Conservation (phyloP, 805 yeast genomes). For the Candida maltosa region DNA sequence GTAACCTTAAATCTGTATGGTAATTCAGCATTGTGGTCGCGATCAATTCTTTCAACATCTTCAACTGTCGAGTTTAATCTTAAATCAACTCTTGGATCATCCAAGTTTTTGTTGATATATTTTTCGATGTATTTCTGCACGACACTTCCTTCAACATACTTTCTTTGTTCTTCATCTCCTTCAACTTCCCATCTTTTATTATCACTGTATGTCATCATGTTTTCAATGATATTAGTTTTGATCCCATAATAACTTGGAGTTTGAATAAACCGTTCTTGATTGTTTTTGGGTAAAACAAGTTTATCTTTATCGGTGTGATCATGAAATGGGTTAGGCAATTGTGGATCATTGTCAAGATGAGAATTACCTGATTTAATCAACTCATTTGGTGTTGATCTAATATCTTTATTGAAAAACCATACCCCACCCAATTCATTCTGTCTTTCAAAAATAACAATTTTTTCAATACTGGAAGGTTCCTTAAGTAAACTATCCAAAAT, state of each 20-base stretch:
- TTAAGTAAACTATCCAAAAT: constrained; percentile 33
- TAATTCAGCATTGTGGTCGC: constrained; percentile 3
- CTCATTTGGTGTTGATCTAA: constrained; percentile 16
- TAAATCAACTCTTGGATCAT: constrained; percentile 18
- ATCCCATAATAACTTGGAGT: constrained; percentile 26
- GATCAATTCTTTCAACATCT: constrained; percentile 21
- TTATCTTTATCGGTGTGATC: neutral
- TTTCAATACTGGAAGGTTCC: constrained; percentile 23
- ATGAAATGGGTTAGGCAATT: constrained; percentile 23
- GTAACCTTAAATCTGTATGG: constrained; percentile 18
- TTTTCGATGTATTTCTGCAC: constrained; percentile 26
- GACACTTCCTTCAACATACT: constrained; percentile 22
- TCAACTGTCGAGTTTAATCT: constrained; percentile 36
- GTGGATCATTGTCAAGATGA: constrained; percentile 24
- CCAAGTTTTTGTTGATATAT: constrained; percentile 20
- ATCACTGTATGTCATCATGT: constrained; percentile 45
- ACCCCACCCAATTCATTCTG: constrained; percentile 38
- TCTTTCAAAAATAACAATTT: constrained; percentile 38
- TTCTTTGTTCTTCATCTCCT: constrained; percentile 16
- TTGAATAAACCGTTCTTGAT: constrained; percentile 26
- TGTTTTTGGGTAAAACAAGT: constrained; percentile 9
- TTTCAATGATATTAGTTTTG: constrained; percentile 42
- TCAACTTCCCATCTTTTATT: constrained; percentile 30
- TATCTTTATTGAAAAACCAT: constrained; percentile 33
- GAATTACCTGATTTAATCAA: constrained; percentile 19